These are phyloP conservation scores for Ramaria rubella DNA, from an alignment of 768 basidiomycete species.

Conservation along the genomic window DNA sequence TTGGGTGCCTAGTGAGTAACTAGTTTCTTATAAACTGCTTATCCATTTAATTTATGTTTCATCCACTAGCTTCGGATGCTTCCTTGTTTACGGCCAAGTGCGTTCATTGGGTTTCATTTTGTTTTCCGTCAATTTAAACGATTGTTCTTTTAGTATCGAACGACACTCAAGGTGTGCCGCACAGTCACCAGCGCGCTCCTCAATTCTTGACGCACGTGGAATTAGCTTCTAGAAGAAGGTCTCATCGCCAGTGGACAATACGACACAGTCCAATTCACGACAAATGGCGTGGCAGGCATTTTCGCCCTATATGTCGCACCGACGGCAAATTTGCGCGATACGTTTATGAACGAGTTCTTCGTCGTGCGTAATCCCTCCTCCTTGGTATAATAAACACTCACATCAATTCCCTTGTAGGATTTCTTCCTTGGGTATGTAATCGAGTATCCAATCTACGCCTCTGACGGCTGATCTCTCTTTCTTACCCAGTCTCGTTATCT, in stretches of 20 bases:
- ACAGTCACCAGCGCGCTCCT: neutral
- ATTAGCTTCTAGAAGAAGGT: conserved; percentile 23
- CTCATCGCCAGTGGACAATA: conserved; percentile 25
- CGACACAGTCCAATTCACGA: conserved; percentile 29
- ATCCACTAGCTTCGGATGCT: neutral
- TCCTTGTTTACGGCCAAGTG: conserved; percentile 10
- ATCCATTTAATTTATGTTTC: neutral
- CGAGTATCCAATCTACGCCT: neutral
- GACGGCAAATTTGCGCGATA: conserved; percentile 38
- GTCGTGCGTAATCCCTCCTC: conserved; percentile 30
- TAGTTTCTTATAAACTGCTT: neutral
- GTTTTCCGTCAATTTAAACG: neutral
- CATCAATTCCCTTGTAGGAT: neutral
- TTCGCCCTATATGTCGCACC: conserved; percentile 44
- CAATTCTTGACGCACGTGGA: neutral
- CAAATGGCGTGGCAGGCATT: conserved; percentile 37
- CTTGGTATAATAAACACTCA: neutral
- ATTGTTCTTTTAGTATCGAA: neutral
- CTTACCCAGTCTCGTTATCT: conserved; percentile 42
- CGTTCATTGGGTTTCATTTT: neutral
- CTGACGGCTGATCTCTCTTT: neutral
- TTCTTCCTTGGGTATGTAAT: conserved; percentile 9
- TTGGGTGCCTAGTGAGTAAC: conserved; percentile 7
- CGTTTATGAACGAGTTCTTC: conserved; percentile 52
- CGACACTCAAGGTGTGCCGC: conserved; percentile 2